Conservation (phyloP, 371 early-diverging fungal species). For the Actinomortierella wolfii region DNA sequence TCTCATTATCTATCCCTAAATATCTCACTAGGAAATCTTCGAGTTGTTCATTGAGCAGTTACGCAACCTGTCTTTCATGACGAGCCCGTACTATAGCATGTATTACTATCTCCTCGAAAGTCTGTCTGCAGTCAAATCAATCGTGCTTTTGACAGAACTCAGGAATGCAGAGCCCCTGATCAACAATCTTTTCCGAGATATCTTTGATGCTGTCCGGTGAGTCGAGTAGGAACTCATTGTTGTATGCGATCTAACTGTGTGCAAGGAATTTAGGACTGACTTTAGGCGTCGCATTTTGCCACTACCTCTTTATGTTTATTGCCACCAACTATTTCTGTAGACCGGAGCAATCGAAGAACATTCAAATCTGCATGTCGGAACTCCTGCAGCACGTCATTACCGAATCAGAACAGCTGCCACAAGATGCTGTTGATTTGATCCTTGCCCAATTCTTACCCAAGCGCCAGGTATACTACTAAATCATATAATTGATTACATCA, state of each 20-base stretch:
- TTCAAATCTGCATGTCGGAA: slow-evolving; percentile 82
- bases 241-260: slow-evolving; percentile 4
- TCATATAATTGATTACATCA: neutral
- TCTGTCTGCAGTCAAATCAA: slow-evolving; percentile 82
- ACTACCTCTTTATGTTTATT: neutral
- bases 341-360: slow-evolving; percentile 72
- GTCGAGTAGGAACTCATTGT: no score
- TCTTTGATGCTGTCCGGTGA: slow-evolving; percentile 67
- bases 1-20: neutral
- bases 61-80: slow-evolving; percentile 57
- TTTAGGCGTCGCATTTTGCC: neutral
- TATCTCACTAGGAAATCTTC: slow-evolving; percentile 68
- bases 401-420: slow-evolving; percentile 70
- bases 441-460: slow-evolving; percentile 76
- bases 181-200: slow-evolving; percentile 60
- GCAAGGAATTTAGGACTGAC: neutral
- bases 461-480: slow-evolving; percentile 51
- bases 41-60: slow-evolving; percentile 79
- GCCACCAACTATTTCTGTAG: slow-evolving; percentile 29
- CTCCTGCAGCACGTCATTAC: slow-evolving; percentile 84
- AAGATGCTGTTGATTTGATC: slow-evolving; percentile 81
- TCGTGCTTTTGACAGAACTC: slow-evolving; percentile 77
- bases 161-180: slow-evolving; percentile 71
- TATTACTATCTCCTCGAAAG: slow-evolving; percentile 88
- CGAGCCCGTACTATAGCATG: slow-evolving; percentile 65